phyloP scores from a whole-genome alignment of 75 land plant species.

The Pinus albicaulis region DNA sequence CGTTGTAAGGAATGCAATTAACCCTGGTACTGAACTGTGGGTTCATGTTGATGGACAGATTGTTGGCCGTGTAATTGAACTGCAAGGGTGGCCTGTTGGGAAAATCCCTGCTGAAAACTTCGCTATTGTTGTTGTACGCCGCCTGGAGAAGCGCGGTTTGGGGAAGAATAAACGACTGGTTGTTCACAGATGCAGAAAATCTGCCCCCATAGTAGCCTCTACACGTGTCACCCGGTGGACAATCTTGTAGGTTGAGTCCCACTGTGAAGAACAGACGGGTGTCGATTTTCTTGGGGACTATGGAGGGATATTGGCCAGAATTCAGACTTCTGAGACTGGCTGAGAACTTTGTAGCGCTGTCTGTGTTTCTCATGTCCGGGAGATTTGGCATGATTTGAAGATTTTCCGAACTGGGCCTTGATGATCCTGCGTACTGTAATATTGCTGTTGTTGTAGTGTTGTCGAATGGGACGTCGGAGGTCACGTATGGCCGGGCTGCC shows the following conservation, averaged over 20 bases:
- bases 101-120: constrained; percentile 20
- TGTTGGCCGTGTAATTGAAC: constrained; percentile 29
- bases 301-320: constrained; percentile 31
- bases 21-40: constrained; percentile 26
- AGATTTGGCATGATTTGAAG: not conserved
- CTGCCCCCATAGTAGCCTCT: constrained; percentile 14
- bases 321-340: constrained; percentile 28
- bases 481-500: constrained; percentile 39
- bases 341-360: constrained; percentile 13
- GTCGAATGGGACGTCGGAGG: constrained; percentile 44
- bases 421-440: constrained; percentile 16
- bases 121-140: constrained; percentile 9
- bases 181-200: constrained; percentile 36
- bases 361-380: constrained; percentile 14
- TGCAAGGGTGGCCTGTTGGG: constrained; percentile 16
- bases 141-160: constrained; percentile 13
- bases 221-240: constrained; percentile 36
- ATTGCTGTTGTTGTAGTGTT: constrained; percentile 16
- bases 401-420: constrained; percentile 17
- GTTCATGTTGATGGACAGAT: constrained; percentile 23
- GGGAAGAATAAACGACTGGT: constrained; percentile 34
- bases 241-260: constrained; percentile 51
- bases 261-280: constrained; percentile 35
- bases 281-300: constrained; percentile 49
- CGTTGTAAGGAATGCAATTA: constrained; percentile 22